A percentile compares a stretch with the other conserved stretches of the same genome.
Conservation (phyloP, 2,329 filamentous ascomycete genomes). For the Rutstroemia sp. region DNA sequence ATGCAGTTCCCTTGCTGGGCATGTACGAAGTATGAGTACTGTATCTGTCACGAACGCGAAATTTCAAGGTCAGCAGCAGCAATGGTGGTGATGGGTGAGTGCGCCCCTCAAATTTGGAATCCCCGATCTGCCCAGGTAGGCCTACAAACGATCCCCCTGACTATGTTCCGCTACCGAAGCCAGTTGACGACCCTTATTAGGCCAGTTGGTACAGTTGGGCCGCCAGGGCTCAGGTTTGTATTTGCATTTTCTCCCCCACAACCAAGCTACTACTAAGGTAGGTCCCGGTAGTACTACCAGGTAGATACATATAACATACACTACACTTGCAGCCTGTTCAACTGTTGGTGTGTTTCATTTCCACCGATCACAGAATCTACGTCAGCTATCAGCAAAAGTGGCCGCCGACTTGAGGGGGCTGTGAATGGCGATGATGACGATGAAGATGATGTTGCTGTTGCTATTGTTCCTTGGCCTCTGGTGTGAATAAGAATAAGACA, state of each 20-base stretch:
- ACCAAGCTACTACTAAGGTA: too few species aligned
- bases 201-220: background rate
- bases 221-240: background rate
- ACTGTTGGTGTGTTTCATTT: constrained; percentile 3
- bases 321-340: background rate
- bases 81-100: background rate
- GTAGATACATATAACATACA: background rate
- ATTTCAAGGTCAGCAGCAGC: too few species aligned
- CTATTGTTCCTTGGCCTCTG: too few species aligned
- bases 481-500: background rate
- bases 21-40: too few species aligned
- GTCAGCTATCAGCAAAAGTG: background rate
- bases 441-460: background rate
- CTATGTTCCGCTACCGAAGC: constrained; percentile 1
- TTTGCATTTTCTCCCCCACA: background rate
- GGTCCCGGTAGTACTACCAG: background rate
- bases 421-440: background rate
- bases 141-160: background rate
- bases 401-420: background rate
- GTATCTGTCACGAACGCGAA: too few species aligned
- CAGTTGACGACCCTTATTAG: background rate
- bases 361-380: background rate
- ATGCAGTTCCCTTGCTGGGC: too few species aligned
- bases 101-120: background rate
- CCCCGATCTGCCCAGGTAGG: background rate